These are phyloP conservation scores for Aspergillus japonicus DNA, from an alignment of 2,329 filamentous ascomycete species.

Conservation along the genomic window DNA sequence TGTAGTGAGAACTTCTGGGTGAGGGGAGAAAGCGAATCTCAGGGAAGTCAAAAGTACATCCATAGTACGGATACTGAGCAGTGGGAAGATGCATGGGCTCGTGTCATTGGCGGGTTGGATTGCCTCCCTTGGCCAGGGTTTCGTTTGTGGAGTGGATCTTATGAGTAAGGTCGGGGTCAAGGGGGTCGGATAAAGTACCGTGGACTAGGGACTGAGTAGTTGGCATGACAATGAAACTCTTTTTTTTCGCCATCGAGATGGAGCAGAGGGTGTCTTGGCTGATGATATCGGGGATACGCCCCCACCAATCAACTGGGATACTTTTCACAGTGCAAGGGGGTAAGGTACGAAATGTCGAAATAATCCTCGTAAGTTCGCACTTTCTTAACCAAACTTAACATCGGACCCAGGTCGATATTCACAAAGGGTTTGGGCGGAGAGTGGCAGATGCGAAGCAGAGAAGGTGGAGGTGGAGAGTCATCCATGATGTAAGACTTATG, in stretches of 20 bases:
- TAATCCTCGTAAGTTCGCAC: neutral
- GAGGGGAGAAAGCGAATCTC: neutral
- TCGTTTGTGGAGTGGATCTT: neutral
- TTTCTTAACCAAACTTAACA: neutral
- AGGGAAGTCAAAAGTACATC: no score
- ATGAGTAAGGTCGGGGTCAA: neutral
- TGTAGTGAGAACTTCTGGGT: constrained; percentile 24
- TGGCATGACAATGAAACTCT: neutral
- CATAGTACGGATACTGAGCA: neutral
- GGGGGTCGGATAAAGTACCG: neutral
- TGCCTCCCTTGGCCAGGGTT: neutral
- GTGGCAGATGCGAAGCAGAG: neutral
- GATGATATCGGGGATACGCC: neutral
- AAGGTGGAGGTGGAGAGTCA: neutral
- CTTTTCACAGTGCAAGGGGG: no score
- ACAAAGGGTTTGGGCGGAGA: neutral
- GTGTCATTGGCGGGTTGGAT: neutral
- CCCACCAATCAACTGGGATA: neutral
- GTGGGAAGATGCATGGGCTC: neutral
- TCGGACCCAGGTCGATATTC: neutral
- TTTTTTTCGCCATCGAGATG: neutral
- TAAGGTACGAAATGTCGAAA: neutral
- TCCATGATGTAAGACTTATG: neutral
- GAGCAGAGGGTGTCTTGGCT: neutral
- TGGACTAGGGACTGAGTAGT: no score